Evolutionary conservation across 257 asterid genomes (phyloP), one percentile per base, ranked within the genome.

Genomic region (Leptodermis oblonga): DNA sequence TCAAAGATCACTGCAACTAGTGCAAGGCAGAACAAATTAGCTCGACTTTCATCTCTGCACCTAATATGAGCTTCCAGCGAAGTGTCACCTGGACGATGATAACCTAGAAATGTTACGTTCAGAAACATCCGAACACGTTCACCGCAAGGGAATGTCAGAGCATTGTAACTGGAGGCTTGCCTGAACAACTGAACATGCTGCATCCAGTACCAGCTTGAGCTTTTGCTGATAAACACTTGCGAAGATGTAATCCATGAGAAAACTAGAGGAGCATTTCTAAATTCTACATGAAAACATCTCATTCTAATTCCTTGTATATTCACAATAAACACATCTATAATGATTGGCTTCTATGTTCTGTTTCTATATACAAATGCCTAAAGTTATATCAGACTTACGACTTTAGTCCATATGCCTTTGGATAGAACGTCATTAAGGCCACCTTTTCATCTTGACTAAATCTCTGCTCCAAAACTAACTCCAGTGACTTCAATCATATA

Each of bases 401-500:
- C 64, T 71, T 60, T 39, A 65, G 20, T 59, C 73, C 76, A 49
- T 28, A 70, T 69, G 72, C 64, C 64, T 46, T n/a, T 0, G 25
- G 20, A 59, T 5, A 23, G 61, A 65, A 56, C 30, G 58, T 70
- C 68, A 33, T 59, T 25, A 23, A 73, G 67, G 45, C 36, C 69
- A 31, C 41, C 60, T 46, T 56, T 55, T 64, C 67, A 20, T 54
- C 48, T 67, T 26, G 18, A 18, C 41, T 14, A 37, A 36, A 18
- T 28, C 49, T 63, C 62, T 22, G 41, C 53, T 51, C 25, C 41
- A n/a, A 56, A 14, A 37, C 9, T 51, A 25, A 20, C 7, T 67
- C 22, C 49, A 10, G 46, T 10, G 31, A 14, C 52, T 51, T 22
- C 62, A 25, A 33, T 79, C 86, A 87, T 70, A 87, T 86, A 51